Evolutionary conservation across 2,329 filamentous ascomycete species (phyloP), one percentile per base, ranked within the genome.

Genomic region (Sporothrix sp.): DNA sequence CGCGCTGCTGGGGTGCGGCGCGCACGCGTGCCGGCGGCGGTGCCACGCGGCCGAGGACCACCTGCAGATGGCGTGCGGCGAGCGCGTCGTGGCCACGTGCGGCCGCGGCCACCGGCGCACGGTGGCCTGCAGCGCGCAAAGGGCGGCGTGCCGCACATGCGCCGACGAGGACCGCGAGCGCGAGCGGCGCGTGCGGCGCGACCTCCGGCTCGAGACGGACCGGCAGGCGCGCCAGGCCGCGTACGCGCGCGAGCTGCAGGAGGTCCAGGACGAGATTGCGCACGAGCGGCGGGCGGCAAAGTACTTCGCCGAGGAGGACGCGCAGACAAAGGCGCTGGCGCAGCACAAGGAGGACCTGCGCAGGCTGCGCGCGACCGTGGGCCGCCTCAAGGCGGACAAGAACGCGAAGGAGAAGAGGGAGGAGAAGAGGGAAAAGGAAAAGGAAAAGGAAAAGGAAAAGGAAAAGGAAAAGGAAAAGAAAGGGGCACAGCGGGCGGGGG

Each of bases 1-100:
- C 1, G 65, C 58, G 0, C 58, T 62, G 2, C 65, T 87, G 2
- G 68, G 61, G 2, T 88, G 84, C 50, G 73, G 73, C 0, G 33
- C 72, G 1, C 84, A 89, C 55, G 59, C 59, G 0, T 89, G 85
- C 57, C 66, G 68, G 0, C 70, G 67, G 0, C 69, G 70, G 7
- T 90, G 85, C 52, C 85, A 90, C 62, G 72, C 75, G 0, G 55
- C 82, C 0, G 58, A 61, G 0, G 74, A 86, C 51, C 82, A 86
- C 58, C 75, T 72, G 0, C 72, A 75, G 42, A 52, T 63, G 0
- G 8, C 50, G 1, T 75, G 73, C 50, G 18, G 25, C 0, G 46
- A 63, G 4, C 48, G 53, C 16, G 25, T 81, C 0, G 56, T 69
- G 0, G 68, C 64, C n/a, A 66, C 57, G 0, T 87, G 84, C 52